These are phyloP conservation scores for Leccinellum rugosiceps DNA, from an alignment of 768 basidiomycete genomes.

Conservation along the genomic window DNA sequence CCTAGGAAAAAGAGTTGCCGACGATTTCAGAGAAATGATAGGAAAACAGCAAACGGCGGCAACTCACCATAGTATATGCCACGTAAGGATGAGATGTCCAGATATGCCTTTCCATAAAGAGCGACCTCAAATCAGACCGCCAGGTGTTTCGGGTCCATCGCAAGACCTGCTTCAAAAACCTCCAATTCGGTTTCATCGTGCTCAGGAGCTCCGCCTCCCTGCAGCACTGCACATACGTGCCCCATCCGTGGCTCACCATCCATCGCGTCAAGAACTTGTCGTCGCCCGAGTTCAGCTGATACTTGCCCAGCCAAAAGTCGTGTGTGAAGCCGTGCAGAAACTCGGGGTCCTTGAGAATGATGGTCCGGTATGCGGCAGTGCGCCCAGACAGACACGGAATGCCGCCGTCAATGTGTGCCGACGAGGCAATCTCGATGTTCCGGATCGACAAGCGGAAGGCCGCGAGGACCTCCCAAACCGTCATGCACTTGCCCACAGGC, in stretches of 20 bases:
- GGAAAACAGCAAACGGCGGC: not conserved
- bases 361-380: conserved; percentile 90
- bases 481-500: conserved; percentile 72
- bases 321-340: conserved; percentile 92
- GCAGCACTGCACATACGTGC: conserved; percentile 88
- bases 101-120: conserved; percentile 85
- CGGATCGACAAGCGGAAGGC: conserved; percentile 91
- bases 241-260: conserved; percentile 97
- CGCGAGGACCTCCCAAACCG: conserved; percentile 93
- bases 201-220: conserved; percentile 81
- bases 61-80: conserved; percentile 74
- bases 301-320: conserved; percentile 91
- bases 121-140: conserved; percentile 82
- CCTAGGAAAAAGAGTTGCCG: conserved; percentile 38
- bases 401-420: conserved; percentile 92
- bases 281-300: conserved; percentile 92
- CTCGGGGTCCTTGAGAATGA: conserved; percentile 93
- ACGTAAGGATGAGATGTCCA: conserved; percentile 83
- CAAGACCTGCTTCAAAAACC: conserved; percentile 90
- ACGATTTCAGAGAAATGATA: conserved; percentile 1
- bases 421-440: conserved; percentile 87
- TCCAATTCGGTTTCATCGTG: conserved; percentile 97
- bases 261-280: conserved; percentile 94
- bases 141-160: conserved; percentile 95
- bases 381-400: conserved; percentile 89